Evolutionary conservation across 2,329 filamentous ascomycete genomes (phyloP), one percentile per base, ranked within the genome.

Genomic region (Venturia carpophila): DNA sequence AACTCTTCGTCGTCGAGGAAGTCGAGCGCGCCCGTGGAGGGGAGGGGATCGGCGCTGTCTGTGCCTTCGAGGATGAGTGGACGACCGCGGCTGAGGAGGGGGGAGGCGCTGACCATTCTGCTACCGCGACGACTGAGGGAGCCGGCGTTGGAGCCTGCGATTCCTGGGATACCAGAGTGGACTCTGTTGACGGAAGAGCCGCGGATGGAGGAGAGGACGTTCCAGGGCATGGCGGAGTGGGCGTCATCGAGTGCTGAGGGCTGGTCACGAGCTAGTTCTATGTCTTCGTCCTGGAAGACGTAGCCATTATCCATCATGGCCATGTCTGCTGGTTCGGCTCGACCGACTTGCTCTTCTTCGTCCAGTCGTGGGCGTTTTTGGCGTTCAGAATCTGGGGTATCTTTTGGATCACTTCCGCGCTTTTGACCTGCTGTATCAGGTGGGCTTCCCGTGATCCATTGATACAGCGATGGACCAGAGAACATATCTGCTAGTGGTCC

Each of bases 221-320:
- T 89, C 87, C 87, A 90, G 13, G 87, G 87, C 80, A 89, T 85
- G n/a, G 82, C 77, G 5, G 82, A 84, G 30, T 84, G 84, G 37
- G 83, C 83, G 66, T 95, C 89, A 5, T 85, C 84, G 64, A 94
- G 81, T 9, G 84, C 83, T 0, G 84, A 81, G 0, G 80, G 83
- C 0, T 47, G 64, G 52, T 90, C 84, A 75, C 90, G 85, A 24
- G 87, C 89, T 30, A 90, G 75, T 73, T 95, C 91, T n/a, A 67
- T 65, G 10, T 78, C 73, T 64, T 71, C 70, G 47, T 71, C 73
- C 34, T 37, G 62, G 37, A 66, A 66, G 34, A 68, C 61, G 27
- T 68, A 67, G n/a, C 65, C 69, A 58, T 67, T 66, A 27, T 68
- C 68, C 24, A 70, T 66, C 66, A 65, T 66, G 3, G 3, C 27